Base-by-base conservation (phyloP, 2,329 filamentous ascomycete species). In the Zarea fungicola region DNA sequence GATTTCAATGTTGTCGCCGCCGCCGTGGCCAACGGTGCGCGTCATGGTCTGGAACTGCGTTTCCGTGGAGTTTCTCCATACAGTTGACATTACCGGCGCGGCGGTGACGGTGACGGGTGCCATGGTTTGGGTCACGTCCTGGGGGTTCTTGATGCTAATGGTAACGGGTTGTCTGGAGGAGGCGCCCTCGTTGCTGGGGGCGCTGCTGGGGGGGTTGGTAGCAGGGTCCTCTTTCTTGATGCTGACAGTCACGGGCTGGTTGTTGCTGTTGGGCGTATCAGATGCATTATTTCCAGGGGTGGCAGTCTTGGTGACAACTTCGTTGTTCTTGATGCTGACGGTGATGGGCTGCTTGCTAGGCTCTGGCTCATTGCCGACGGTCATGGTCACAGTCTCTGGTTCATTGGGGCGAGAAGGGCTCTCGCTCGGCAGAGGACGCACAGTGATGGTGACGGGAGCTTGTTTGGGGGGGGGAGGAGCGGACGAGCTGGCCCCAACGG, bases 1-100 rank as follows among this genome's bases (percentile, higher is more conserved):
- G 35, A 64, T 56, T 34, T 66, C 59, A 22, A 67, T 58, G 16
- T 64, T 61, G 45, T 62, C 47, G 13, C 52, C 55, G 2, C 52
- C 52, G 8, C 54, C 56, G 14, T n/a, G n/a, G n/a, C 54, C 54
- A 23, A 59, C 55, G 8, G 57, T 60, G 23, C 57, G 52, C 14
- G 58, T 57, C 13, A 60, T 43, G 2, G 61, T 62, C 22, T 37
- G 51, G 44, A 56, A 59, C 22, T 58, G 52, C 21, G 50, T 51
- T 19, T 57, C 52, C n/a, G 50, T 51, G 14, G 42, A 25, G 29
- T 21, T 54, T n/a, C 50, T 31, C 1, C 53, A 42, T n/a, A 54
- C 19, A 1, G 56, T 58, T 18, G 51, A 47, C 13, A 25, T 22
- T 21, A 54, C 50, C 14, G 54, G 52, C 16, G 60, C 51, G 26